Evolutionary conservation across 768 basidiomycete species (phyloP).

Genomic region (Clitopilus passeckerianus): DNA sequence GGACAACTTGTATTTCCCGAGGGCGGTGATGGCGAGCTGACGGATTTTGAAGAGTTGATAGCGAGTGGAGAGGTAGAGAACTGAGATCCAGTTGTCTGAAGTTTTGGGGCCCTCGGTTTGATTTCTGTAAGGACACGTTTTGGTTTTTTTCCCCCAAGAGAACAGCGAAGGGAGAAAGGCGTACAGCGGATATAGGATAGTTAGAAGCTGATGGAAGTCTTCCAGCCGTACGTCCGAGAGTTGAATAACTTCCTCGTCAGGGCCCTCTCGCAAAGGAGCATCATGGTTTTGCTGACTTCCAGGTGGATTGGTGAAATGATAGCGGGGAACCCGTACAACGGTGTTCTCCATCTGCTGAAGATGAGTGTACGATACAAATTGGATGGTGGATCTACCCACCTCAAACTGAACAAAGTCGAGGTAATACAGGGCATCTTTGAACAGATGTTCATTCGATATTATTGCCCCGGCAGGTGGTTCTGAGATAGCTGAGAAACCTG

Average conservation of each 20-base stretch:
- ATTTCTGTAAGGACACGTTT: not conserved
- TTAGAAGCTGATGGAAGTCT: not conserved
- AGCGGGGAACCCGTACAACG: not conserved
- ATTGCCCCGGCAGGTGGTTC: not conserved
- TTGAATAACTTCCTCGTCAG: not conserved
- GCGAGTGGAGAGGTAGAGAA: not conserved
- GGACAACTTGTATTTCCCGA: not conserved
- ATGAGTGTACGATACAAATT: too few species aligned
- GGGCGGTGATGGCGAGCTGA: not conserved
- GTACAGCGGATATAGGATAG: not conserved
- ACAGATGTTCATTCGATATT: not conserved
- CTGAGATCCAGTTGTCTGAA: not conserved
- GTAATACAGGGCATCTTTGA: not conserved
- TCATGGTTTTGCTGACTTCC: not conserved
- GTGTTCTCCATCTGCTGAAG: not conserved
- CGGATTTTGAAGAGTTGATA: not conserved
- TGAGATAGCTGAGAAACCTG: too few species aligned
- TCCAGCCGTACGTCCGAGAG: not conserved
- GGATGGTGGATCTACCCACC: too few species aligned
- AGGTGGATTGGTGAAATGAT: not conserved
- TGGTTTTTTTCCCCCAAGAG: not conserved
- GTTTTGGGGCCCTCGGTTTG: not conserved
- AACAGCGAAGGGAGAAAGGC: not conserved
- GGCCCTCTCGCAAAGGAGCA: not conserved
- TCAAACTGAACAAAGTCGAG: not conserved